Evolutionary conservation across 352 stramenopile species (phyloP), one percentile per base, ranked within the genome.

Genomic region (Globisporangium emineosum): DNA sequence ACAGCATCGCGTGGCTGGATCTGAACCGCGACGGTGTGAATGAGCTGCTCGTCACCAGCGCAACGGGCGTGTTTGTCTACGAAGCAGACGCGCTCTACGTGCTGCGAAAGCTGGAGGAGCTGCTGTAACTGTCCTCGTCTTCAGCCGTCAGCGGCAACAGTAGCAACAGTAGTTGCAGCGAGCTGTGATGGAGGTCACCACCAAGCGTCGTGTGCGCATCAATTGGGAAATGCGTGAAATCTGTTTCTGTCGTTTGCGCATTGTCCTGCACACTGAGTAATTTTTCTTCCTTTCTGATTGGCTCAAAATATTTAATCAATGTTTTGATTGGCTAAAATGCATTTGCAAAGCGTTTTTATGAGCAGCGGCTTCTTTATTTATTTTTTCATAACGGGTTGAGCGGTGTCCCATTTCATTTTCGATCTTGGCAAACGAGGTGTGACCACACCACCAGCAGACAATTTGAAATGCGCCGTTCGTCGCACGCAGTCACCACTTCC

Each of bases 31-130:
- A 93, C 33, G 82, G 82, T 40, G 75, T 90, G 6, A 53, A 73
- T 2, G 84, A 93, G 52, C 56, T 93, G 25, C 64, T 91, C 5
- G 53, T 91, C 5, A 79, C 82, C 1, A 89, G 81, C 29, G 76
- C 81, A 33, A 90, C 80, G 19, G 84, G 82, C 4, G 69, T 93
- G 29, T 91, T 89, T 54, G 74, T 93, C 12, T 79, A 80, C 30
- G 80, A 90, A 70, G 75, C 70, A 5, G 77, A 89, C 58, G 57
- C 71, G n/a, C 21, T 6, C n/a, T 35, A 68, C 25, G 73, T 73
- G 9, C 51, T 79, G 21, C 15, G 49, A 15, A 68, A 65, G 25
- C 45, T 81, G 17, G 50, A 73, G 21, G 49, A 54, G 15, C 27
- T 81, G 58, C 51, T 79, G 21, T 19, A 15, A 19, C 57, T 29